Evolutionary conservation across 2,329 filamentous ascomycete species (phyloP).

Genomic region (Pyrenochaeta sp.): DNA sequence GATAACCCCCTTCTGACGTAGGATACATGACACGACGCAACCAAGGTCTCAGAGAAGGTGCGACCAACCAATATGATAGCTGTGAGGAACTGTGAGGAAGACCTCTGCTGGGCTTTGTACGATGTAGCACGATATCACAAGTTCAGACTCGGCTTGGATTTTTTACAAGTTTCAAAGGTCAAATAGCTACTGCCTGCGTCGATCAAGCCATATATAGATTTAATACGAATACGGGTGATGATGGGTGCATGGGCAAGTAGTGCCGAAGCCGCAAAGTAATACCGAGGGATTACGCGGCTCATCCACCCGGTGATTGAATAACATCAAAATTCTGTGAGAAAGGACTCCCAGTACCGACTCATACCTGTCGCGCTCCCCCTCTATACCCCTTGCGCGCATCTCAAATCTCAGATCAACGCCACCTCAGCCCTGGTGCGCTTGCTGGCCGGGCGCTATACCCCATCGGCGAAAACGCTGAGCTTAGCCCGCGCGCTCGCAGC

Average conservation of each 20-base stretch:
- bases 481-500: conserved; percentile 2
- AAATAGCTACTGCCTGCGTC: conserved; percentile 15
- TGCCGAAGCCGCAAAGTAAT: not conserved
- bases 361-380: not conserved
- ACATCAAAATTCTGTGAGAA: not conserved
- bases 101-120: not conserved
- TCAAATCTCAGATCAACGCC: conserved; percentile 1
- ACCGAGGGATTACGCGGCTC: not conserved
- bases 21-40: conserved; percentile 1
- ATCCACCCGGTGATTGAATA: not conserved
- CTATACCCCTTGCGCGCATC: conserved; percentile 5
- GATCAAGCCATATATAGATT: conserved; percentile 15
- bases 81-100: not conserved
- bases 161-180: conserved; percentile 12
- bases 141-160: not conserved
- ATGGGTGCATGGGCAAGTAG: conserved; percentile 1
- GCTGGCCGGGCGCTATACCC: conserved; percentile 19
- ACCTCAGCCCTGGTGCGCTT: conserved; percentile 14
- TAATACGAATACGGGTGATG: conserved; percentile 16
- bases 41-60: not conserved
- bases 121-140: not conserved
- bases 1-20: not conserved
- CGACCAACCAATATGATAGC: not conserved
- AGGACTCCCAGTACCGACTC: not conserved
- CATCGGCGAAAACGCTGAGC: conserved; percentile 9